Percentiles rank a stretch among this genome's conserved stretches.
Evolutionary conservation across 148 eudicot species (phyloP).

Genomic region (Selenicereus undatus): DNA sequence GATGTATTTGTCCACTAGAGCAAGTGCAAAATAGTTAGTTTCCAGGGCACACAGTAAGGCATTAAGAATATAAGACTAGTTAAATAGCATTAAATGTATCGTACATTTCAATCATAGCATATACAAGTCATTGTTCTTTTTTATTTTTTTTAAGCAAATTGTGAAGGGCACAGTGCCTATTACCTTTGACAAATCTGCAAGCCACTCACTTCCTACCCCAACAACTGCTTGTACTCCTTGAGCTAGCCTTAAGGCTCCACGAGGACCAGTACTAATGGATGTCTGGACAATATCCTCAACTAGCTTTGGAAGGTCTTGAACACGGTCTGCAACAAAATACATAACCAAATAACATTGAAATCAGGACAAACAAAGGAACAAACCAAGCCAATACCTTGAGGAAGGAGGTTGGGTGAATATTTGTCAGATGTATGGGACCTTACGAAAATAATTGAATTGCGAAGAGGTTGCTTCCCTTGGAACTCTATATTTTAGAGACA

Average conservation of each 20-base stretch:
- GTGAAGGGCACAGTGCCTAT: background rate
- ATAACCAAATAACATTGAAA: constrained; percentile 2
- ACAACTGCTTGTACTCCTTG: constrained; percentile 95
- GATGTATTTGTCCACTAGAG: constrained; percentile 59
- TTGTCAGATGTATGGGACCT: background rate
- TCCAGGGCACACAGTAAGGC: background rate
- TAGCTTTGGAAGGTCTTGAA: constrained; percentile 74
- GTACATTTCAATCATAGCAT: background rate
- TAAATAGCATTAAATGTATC: background rate
- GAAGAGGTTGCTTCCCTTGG: background rate
- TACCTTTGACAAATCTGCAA: constrained; percentile 79
- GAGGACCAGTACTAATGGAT: constrained; percentile 90
- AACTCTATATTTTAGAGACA: background rate
- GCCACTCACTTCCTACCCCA: constrained; percentile 97
- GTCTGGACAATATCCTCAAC: constrained; percentile 92
- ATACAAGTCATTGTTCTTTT: background rate
- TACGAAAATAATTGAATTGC: background rate
- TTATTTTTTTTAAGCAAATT: background rate
- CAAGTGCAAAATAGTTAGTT: constrained; percentile 23
- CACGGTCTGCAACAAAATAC: constrained; percentile 49
- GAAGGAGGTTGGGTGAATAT: background rate
- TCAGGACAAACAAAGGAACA: background rate
- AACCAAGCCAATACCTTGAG: background rate
- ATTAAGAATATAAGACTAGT: background rate
- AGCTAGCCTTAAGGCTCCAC: constrained; percentile 84